A percentile compares a stretch with the other conserved stretches of the same genome.
Conservation (phyloP, 768 basidiomycete genomes). For the Boletus reticulatus region DNA sequence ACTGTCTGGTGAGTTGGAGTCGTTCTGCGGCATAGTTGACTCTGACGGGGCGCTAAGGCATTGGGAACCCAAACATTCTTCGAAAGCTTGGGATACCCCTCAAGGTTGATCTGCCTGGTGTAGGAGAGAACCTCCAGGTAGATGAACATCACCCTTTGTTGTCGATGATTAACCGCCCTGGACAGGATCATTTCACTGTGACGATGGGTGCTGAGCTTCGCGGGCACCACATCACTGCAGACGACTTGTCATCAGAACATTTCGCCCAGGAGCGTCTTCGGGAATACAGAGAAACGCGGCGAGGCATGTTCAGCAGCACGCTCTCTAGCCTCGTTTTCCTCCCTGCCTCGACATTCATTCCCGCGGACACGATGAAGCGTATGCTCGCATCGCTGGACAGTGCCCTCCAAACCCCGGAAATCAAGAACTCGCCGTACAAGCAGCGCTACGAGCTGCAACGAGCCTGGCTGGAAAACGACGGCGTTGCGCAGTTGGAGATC, state of each 20-base stretch:
- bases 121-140: slow-evolving; percentile 13
- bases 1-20: slow-evolving; percentile 20
- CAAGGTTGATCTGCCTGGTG: slow-evolving; percentile 34
- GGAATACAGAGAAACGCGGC: slow-evolving; percentile 10
- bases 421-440: slow-evolving; percentile 13
- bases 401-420: slow-evolving; percentile 4
- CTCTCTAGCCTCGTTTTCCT: slow-evolving; percentile 15
- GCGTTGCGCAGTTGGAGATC: slow-evolving; percentile 14
- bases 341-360: slow-evolving; percentile 10
- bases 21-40: no score
- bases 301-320: slow-evolving; percentile 14
- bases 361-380: slow-evolving; percentile 7
- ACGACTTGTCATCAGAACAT: slow-evolving; percentile 10
- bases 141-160: no score
- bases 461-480: slow-evolving; percentile 16
- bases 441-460: slow-evolving; percentile 13
- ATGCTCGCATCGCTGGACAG: slow-evolving; percentile 7
- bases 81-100: slow-evolving; percentile 20
- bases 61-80: slow-evolving; percentile 11
- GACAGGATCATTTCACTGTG: slow-evolving; percentile 13
- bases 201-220: slow-evolving; percentile 14
- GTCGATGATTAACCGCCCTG: slow-evolving; percentile 11
- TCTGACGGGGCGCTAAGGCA: slow-evolving; percentile 3
- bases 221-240: slow-evolving; percentile 6
- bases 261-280: slow-evolving; percentile 7